Evolutionary conservation across 2,329 filamentous ascomycete genomes (phyloP).

Genomic region (Fusarium sp.): DNA sequence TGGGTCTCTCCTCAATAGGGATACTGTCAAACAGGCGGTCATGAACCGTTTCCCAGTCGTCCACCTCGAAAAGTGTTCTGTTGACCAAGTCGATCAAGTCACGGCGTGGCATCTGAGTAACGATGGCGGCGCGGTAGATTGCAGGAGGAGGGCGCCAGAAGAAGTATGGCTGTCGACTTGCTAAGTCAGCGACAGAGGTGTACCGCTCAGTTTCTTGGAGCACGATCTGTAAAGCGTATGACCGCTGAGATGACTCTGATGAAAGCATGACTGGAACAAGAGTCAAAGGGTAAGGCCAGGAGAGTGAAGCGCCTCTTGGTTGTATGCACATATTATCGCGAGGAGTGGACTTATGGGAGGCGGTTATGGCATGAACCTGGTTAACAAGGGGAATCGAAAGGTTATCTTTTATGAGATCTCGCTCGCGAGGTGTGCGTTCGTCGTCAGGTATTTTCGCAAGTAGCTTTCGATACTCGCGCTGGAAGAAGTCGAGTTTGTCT

Average conservation of each 20-base stretch:
- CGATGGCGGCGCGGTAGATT: conserved; percentile 45
- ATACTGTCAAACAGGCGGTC: conserved; percentile 31
- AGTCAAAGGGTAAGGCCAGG: conserved; percentile 41
- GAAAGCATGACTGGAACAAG: conserved; percentile 44
- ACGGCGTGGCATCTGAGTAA: conserved; percentile 10
- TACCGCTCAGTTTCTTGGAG: conserved; percentile 40
- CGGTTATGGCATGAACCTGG: conserved; percentile 41
- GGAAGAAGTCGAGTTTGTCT: conserved; percentile 83
- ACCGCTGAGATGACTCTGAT: conserved; percentile 13
- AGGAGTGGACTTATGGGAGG: neutral
- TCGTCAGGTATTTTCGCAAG: conserved; percentile 45
- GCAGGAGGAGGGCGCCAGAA: conserved; percentile 52
- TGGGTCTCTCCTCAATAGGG: conserved; percentile 27
- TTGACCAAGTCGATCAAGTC: conserved; percentile 43
- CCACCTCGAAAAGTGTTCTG: conserved; percentile 29
- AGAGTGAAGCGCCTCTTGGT: conserved; percentile 31
- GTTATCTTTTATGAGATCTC: conserved; percentile 28
- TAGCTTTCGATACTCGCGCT: conserved; percentile 69
- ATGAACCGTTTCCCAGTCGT: conserved; percentile 21
- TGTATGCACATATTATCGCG: conserved; percentile 21
- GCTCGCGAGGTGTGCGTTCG: conserved; percentile 37
- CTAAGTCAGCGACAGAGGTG: conserved; percentile 36
- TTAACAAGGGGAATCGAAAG: conserved; percentile 42
- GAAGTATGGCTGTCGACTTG: conserved; percentile 51
- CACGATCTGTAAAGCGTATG: conserved; percentile 40